Evolutionary conservation across 2,329 filamentous ascomycete species (phyloP), one percentile per base, ranked within the genome.

Genomic region (Acrodontium crateriforme): DNA sequence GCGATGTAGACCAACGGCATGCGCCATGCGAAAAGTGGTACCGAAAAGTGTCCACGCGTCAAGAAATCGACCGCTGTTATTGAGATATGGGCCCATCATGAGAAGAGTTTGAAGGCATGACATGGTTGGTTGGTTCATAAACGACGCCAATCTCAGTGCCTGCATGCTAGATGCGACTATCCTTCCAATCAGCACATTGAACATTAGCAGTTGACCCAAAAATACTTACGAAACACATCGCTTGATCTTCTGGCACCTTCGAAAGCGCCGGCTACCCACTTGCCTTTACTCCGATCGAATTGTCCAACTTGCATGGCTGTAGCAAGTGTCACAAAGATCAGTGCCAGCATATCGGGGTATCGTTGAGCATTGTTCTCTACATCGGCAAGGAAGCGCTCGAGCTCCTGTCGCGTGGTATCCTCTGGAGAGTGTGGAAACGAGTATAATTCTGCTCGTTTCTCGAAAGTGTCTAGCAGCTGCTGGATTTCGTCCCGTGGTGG

Each of bases 1-100:
- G 5, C 62, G 57, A 38, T 65, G 62, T 11, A 65, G 50, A 5
- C 62, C 62, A 25, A 65, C 60, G 1, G 60, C 58, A 24, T 65
- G 61, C 5, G 62, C 61, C 16, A 63, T 42, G 8, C 62, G 54
- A 18, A 65, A 59, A 1, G 62, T 64, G 3, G 56, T 56, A 8
- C 62, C 62, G 34, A 65, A 63, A 0, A 65, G 37, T 6, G 60
- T 62, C 55, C 59, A 65, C 4, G 62, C 62, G 43, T 65, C 62
- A 3, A 65, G 42, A 27, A 63, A 63, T 6, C 60, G 55, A 14
- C 62, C 62, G 30, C 53, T 60, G 35, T 65, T 63, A 6, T 59
- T 63, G 1, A 65, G 42, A 28, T 63, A 65, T 1, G 58, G 58
- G 4, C 58, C 59, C 11, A 65, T 56, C 56, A 65, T 60, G 16